Evolutionary conservation across 176 grass and related monocot species (phyloP).

Genomic region (Carex kokanica): DNA sequence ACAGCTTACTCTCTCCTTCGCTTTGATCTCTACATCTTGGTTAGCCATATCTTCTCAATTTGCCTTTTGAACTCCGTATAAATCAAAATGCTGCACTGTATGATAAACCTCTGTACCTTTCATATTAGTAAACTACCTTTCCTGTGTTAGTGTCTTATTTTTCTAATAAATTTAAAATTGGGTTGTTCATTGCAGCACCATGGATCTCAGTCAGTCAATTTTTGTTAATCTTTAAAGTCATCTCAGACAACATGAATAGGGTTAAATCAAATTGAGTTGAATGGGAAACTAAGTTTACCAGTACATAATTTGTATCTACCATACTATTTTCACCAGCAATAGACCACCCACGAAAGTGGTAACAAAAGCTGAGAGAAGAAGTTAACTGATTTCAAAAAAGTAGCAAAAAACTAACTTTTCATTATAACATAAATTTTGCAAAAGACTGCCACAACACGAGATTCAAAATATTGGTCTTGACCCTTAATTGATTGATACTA

Average conservation of each 20-base stretch:
- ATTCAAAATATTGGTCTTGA: no score
- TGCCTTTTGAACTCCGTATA: neutral
- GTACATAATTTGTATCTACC: neutral
- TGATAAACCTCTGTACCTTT: neutral
- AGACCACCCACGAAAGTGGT: neutral
- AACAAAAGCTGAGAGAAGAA: neutral
- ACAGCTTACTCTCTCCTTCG: slow-evolving; percentile 64
- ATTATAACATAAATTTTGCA: neutral
- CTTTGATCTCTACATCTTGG: slow-evolving; percentile 56
- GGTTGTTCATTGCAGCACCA: neutral
- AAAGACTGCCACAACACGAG: neutral
- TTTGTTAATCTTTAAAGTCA: neutral
- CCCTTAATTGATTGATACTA: no score
- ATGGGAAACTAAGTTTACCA: neutral
- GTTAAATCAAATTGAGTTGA: neutral
- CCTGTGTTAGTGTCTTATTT: no score
- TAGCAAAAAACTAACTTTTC: neutral
- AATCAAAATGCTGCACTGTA: neutral
- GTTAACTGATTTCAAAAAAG: neutral
- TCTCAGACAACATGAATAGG: neutral
- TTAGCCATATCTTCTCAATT: slow-evolving; percentile 19
- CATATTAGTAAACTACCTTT: neutral
- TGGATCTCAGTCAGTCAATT: neutral
- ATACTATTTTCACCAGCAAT: neutral
- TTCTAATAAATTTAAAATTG: neutral